These are phyloP conservation scores for Arctium minus DNA, from an alignment of 129 eudicot genomes.

Conservation along the genomic window DNA sequence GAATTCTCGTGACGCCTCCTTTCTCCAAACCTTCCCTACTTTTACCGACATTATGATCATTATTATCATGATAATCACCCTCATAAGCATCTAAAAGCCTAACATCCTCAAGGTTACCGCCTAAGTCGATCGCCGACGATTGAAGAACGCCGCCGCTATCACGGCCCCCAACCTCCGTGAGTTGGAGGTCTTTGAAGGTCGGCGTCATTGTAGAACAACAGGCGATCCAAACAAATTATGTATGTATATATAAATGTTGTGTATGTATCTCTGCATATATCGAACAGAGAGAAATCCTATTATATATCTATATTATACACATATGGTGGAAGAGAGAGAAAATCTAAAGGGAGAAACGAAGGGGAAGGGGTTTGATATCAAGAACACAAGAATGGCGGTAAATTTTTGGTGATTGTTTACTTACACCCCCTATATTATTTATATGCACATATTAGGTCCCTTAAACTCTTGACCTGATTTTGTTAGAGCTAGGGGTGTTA, in stretches of 20 bases:
- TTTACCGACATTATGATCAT: slow-evolving; percentile 7
- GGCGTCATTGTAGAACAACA: slow-evolving; percentile 45
- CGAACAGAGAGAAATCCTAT: not conserved
- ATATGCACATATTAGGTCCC: not conserved
- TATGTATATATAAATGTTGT: not conserved
- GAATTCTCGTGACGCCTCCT: slow-evolving; percentile 38
- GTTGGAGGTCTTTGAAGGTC: slow-evolving; percentile 46
- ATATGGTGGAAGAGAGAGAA: slow-evolving; percentile 2
- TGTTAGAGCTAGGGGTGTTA: too few species aligned
- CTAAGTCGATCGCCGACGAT: slow-evolving; percentile 30
- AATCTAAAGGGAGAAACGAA: slow-evolving; percentile 10
- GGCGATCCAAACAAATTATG: not conserved
- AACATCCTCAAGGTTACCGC: slow-evolving; percentile 51
- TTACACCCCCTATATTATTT: not conserved
- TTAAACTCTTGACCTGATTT: too few species aligned
- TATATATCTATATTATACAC: not conserved
- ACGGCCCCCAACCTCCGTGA: slow-evolving; percentile 37
- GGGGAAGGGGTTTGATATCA: not conserved
- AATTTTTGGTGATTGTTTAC: not conserved
- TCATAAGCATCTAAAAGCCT: slow-evolving; percentile 60
- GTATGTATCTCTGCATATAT: not conserved
- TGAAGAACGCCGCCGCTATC: slow-evolving; percentile 16
- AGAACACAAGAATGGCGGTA: not conserved
- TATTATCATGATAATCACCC: not conserved
- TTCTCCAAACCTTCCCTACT: not conserved